Conservation (phyloP, 352 stramenopile species). For the Blastocystis sp. region DNA sequence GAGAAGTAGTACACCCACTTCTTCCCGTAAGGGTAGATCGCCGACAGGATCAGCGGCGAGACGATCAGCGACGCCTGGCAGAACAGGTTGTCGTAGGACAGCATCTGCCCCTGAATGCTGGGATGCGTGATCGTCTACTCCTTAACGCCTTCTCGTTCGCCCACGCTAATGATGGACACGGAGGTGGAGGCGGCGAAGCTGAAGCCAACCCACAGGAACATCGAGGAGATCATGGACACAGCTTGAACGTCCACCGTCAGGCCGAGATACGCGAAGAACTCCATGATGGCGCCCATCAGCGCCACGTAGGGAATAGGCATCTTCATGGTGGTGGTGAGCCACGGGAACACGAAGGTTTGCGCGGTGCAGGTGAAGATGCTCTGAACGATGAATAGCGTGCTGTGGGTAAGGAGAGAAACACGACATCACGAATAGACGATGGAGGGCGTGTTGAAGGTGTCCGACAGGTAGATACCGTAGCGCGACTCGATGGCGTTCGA, state of each 20-base stretch:
- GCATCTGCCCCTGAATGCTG: background rate
- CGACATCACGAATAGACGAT: conserved; percentile 1
- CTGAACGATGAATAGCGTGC: background rate
- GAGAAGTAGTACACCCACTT: conserved; percentile 31
- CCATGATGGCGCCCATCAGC: background rate
- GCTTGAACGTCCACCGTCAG: background rate
- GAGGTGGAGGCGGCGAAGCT: background rate
- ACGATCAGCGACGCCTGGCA: background rate
- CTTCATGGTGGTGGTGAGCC: background rate
- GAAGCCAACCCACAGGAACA: conserved; percentile 14
- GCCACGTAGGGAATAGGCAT: background rate
- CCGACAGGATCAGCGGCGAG: conserved; percentile 9
- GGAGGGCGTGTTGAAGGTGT: conserved; percentile 22
- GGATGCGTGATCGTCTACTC: background rate
- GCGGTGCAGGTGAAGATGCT: background rate
- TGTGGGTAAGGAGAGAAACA: background rate
- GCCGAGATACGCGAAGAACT: background rate
- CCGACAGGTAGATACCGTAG: conserved; percentile 44
- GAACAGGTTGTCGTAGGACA: conserved; percentile 21
- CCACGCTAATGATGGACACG: background rate
- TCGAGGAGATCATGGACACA: background rate
- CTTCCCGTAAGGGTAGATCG: conserved; percentile 15
- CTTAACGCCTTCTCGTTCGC: background rate
- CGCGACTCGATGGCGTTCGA: conserved; percentile 32
- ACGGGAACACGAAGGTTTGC: background rate